Conservation (phyloP, 495 filamentous ascomycete genomes). For the Xylaria cubensis region DNA sequence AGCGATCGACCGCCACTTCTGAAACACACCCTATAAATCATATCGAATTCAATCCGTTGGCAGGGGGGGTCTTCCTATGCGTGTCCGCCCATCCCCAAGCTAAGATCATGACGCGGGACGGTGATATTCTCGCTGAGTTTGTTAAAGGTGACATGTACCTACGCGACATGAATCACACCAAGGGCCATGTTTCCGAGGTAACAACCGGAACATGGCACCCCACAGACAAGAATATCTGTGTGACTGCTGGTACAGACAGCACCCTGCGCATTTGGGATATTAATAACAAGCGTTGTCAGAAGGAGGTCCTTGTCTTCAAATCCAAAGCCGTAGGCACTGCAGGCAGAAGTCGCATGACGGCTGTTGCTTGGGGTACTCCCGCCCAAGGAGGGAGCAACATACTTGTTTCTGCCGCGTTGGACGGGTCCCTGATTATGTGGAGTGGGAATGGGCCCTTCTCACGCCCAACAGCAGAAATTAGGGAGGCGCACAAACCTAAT, state of each 20-base stretch:
- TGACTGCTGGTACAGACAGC: conserved; percentile 90
- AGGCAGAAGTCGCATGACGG: conserved; percentile 91
- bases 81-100: conserved; percentile 87
- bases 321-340: conserved; percentile 84
- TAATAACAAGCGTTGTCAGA: conserved; percentile 83
- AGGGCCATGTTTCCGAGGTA: conserved; percentile 91
- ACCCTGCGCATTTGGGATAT: conserved; percentile 97
- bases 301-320: conserved; percentile 93
- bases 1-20: conserved; percentile 67
- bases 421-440: conserved; percentile 94
- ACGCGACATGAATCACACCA: conserved; percentile 94
- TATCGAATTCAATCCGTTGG: conserved; percentile 82
- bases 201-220: conserved; percentile 90
- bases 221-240: conserved; percentile 77
- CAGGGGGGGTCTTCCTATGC: conserved; percentile 82
- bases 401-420: conserved; percentile 85
- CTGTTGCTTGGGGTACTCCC: conserved; percentile 84
- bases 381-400: conserved; percentile 77
- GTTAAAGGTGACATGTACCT: conserved; percentile 98
- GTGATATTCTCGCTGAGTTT: conserved; percentile 82
- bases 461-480: conserved; percentile 84
- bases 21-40: conserved; percentile 90
- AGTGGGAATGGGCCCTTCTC: conserved; percentile 84
- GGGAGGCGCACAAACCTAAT: conserved; percentile 79
- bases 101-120: conserved; percentile 86